These are phyloP conservation scores for Epicoccum sorghinum DNA, from an alignment of 2,329 filamentous ascomycete genomes.

Conservation along the genomic window DNA sequence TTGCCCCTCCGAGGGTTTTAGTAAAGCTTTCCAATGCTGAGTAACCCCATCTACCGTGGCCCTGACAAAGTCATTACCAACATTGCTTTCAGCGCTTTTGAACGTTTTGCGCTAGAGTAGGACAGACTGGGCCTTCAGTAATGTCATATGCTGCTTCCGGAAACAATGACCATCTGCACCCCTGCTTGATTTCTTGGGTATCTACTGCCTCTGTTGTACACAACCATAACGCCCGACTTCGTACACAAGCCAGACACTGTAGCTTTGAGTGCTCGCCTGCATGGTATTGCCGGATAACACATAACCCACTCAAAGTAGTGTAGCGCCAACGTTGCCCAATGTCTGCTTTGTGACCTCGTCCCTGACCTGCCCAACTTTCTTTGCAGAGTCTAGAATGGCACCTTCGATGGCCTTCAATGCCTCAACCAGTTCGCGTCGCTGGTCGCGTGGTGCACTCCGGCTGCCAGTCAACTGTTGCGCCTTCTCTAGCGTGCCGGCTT, in stretches of 20 bases:
- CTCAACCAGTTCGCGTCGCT: conserved; percentile 54
- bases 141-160: not conserved
- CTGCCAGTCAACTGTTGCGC: conserved; percentile 50
- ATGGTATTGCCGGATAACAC: not conserved
- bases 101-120: not conserved
- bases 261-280: not conserved
- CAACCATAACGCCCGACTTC: not conserved
- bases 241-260: not conserved
- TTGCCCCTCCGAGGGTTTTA: conserved; percentile 28
- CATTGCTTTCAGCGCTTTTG: too few relatives aligned
- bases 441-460: conserved; percentile 42
- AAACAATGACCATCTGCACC: not conserved
- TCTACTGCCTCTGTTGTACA: conserved; percentile 14
- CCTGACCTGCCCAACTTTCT: conserved; percentile 54
- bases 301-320: conserved; percentile 28
- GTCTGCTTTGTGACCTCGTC: conserved; percentile 56
- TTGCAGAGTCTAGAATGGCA: conserved; percentile 56
- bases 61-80: conserved; percentile 14
- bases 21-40: conserved; percentile 26
- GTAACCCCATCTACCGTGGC: conserved; percentile 16
- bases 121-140: not conserved
- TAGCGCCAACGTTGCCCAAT: conserved; percentile 41
- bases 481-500: conserved; percentile 52
- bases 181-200: conserved; percentile 16
- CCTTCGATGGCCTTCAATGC: conserved; percentile 56